A percentile compares a stretch with the other conserved stretches of the same genome.
phyloP scores from a whole-genome alignment of 129 eudicot species.

The Helianthus annuus region DNA sequence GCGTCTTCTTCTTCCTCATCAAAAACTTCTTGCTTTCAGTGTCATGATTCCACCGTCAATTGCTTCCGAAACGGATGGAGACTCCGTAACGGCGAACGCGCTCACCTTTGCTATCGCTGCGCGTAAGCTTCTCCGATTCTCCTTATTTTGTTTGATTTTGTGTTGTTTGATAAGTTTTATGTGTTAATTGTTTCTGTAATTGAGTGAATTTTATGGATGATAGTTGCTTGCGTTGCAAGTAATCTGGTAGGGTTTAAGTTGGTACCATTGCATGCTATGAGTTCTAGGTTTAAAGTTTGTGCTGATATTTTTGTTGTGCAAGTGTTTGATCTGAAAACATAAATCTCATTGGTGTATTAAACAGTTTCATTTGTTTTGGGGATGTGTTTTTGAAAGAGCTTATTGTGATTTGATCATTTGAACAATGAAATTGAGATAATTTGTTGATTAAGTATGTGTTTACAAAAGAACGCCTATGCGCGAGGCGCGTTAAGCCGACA shows the following conservation, averaged over 20 bases:
- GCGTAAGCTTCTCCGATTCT: constrained; percentile 36
- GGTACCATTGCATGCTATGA: constrained; percentile 20
- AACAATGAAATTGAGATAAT: constrained; percentile 1
- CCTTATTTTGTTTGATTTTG: not conserved
- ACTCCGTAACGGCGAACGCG: constrained; percentile 60
- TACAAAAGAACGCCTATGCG: no score
- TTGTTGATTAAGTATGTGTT: not conserved
- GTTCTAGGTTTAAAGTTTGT: not conserved
- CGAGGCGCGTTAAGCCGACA: not conserved
- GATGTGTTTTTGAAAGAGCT: not conserved
- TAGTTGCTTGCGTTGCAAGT: constrained; percentile 26
- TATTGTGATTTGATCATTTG: not conserved
- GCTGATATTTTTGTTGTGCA: not conserved
- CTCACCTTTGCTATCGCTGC: constrained; percentile 72
- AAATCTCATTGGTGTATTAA: not conserved
- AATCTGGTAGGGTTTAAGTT: constrained; percentile 9
- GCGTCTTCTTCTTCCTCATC: constrained; percentile 48
- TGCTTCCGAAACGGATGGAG: constrained; percentile 63
- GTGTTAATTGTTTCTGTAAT: not conserved
- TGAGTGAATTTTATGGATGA: not conserved
- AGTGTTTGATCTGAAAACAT: not conserved
- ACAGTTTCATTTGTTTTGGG: not conserved
- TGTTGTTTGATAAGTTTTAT: not conserved
- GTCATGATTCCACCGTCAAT: constrained; percentile 46
- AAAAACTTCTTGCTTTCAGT: constrained; percentile 47